Evolutionary conservation across 2,329 filamentous ascomycete genomes (phyloP), one percentile per base, ranked within the genome.

Genomic region (Didymella keratinophila): DNA sequence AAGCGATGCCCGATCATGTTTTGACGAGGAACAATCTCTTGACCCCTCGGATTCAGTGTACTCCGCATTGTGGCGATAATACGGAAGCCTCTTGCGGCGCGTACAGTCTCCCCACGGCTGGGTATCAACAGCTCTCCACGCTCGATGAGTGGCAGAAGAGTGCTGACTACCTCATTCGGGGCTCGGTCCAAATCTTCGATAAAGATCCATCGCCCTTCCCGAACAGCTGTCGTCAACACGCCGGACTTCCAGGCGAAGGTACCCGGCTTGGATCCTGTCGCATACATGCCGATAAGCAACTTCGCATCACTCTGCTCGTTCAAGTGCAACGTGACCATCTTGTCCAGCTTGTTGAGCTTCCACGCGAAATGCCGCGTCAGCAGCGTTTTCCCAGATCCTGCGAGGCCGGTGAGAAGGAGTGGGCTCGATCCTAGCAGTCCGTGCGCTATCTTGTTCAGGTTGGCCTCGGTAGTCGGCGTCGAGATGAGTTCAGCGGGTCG

Each of bases 221-320:
- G 89, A 2, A 98, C 93, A 34, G 96, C 96, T 28, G 92, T 96
- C 0, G 95, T 97, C 67, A 99, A 81, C 20, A 98, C 91, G 78
- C 95, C 95, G 3, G 95, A 87, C 59, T 91, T 87, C 95, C 95
- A 99, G 49, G 87, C 86, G 74, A 99, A 99, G 10, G 91, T 93
- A 1, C 93, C 93, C 1, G 93, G 93, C 60, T 89, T 90, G 16
- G 90, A 87, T 57, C 93, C 93, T 21, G 93, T 95, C 1, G 94
- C 91, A 78, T 99, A 98, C 74, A 98, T 87, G 3, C 95, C 95
- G 62, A 99, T 87, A 39, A 99, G 86, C 80, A 96, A 91, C 77
- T 99, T 99, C 0, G 94, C 93, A 78, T 99, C 95, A 2, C 93
- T 98, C 77, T 99, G 96, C 77, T 98, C 95, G 73, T 99, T 99